Evolutionary conservation across 1,284 basidiomycete species (phyloP).

Genomic region (Lentinula novae-zelandiae): DNA sequence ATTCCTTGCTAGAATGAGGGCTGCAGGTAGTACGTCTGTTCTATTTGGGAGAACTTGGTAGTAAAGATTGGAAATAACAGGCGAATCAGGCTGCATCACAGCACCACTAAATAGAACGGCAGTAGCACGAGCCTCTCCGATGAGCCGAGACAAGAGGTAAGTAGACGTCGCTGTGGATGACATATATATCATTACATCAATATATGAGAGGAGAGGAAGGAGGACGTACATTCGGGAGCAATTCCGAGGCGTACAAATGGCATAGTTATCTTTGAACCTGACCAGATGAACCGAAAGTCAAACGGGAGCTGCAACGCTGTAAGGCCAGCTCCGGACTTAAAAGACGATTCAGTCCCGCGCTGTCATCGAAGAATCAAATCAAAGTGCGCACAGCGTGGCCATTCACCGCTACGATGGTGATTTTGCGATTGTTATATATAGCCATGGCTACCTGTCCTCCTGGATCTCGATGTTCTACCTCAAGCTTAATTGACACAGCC

Average conservation of each 20-base stretch:
- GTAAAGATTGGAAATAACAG: slow-evolving; percentile 40
- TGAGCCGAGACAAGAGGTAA: slow-evolving; percentile 49
- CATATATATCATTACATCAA: background rate
- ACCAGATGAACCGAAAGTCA: slow-evolving; percentile 54
- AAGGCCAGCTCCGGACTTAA: slow-evolving; percentile 49
- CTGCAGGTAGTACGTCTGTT: slow-evolving; percentile 48
- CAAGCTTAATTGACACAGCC: background rate
- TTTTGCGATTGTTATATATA: slow-evolving; percentile 51
- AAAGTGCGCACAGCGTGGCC: slow-evolving; percentile 46
- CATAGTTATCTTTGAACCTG: slow-evolving; percentile 47
- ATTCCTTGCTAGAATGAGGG: slow-evolving; percentile 47
- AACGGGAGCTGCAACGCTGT: slow-evolving; percentile 54
- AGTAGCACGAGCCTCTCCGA: slow-evolving; percentile 49
- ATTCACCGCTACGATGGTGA: slow-evolving; percentile 55
- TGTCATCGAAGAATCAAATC: background rate
- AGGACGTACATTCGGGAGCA: slow-evolving; percentile 42
- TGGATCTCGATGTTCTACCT: slow-evolving; percentile 43
- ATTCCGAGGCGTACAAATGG: slow-evolving; percentile 57
- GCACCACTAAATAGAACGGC: slow-evolving; percentile 47
- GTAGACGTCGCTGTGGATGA: slow-evolving; percentile 39
- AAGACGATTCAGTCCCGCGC: background rate
- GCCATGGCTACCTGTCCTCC: slow-evolving; percentile 45
- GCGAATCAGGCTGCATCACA: slow-evolving; percentile 41
- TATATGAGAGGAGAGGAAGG: background rate
- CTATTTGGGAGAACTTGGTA: slow-evolving; percentile 43